Evolutionary conservation across 441 rosid species (phyloP), one percentile per base, ranked within the genome.

Genomic region (Croton setiger): DNA sequence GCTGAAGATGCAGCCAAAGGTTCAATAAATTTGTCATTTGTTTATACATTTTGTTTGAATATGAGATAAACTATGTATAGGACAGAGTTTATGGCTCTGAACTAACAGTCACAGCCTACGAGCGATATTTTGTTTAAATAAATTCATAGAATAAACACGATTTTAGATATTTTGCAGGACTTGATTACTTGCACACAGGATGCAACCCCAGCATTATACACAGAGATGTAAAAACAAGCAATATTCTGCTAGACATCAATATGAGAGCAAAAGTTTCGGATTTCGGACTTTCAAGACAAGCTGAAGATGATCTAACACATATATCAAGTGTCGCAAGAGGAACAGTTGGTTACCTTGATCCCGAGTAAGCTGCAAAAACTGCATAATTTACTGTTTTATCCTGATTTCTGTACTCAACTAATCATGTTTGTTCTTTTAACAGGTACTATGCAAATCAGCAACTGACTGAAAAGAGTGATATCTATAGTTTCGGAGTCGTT

Each of bases 1-100:
- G 97, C 99, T 43, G 87, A 85, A 67, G 98, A 95, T 66, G 91
- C 99, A 63, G 98, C 98, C n/a, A 95, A 88, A 90, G 99, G 99
- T 92, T 78, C 69, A 62, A 45, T 60, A 13, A 63, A 63, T 54
- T 54, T 72, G 67, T 62, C 47, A 52, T 23, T 53, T 60, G 41
- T 18, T 64, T 53, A 1, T 47, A 49, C 64, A 67, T 71, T 20
- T 8, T 36, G 31, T 27, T 27, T 27, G 31, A 27, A 27, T 2
- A 27, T 27, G 31, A 0, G 31, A 27, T 27, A 27, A 27, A 27
- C 31, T 27, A 27, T 27, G 31, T 27, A 27, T 0, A 27, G 31
- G 31, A 27, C 31, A 27, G 31, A 27, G 31, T 27, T 27, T 27
- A 27, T 27, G 31, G 31, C 2, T 27, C 31, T 27, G 31, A 27